Base-by-base conservation (phyloP, 352 stramenopile genomes). In the Phytophthora colocasiae region DNA sequence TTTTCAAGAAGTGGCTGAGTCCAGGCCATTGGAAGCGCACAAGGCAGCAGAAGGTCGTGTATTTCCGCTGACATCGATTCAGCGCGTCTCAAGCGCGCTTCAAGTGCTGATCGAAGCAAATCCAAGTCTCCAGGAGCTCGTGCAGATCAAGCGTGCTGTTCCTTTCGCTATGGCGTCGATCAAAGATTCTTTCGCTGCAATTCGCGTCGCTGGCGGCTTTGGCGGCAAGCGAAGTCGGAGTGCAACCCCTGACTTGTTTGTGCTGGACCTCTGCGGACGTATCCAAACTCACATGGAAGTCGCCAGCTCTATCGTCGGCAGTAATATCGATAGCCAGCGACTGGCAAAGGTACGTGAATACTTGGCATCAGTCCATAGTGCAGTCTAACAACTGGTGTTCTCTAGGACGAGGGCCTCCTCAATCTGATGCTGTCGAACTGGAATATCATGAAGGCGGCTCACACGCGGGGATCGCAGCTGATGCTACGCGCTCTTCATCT, bases 121-220 rank as follows among this genome's bases (percentile, higher is more conserved):
- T 26, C 29, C 61, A 9, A 58, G 49, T n/a, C 40, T 75, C 2
- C 72, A 67, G 14, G 62, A 77, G 6, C 51, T 76, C 14, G 29
- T 87, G 29, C 55, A 72, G 9, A 56, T 76, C 2, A 77, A 86
- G 19, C 72, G 49, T 48, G 78, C 60, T 2, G 45, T 91, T 3
- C 52, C 78, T 29, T 77, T 77, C 24, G 63, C 77, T 19, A 63
- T 77, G 19, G 39, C 47, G 31, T 63, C 46, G 1, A 80, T 88
- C 19, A 85, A 83, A 43, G 64, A 78, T 12, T 73, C 32, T 0
- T 88, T 91, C 54, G 54, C 66, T 14, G 69, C 79, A 2, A 79
- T 90, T 50, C 79, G 79, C 32, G 71, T 84, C 32, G 60, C 71
- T 49, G 83, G 79, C 5, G 80, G 80, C 19, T 87, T 91, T 60